Conservation (phyloP, 305 asterid genomes). For the Nicotiana rustica region DNA sequence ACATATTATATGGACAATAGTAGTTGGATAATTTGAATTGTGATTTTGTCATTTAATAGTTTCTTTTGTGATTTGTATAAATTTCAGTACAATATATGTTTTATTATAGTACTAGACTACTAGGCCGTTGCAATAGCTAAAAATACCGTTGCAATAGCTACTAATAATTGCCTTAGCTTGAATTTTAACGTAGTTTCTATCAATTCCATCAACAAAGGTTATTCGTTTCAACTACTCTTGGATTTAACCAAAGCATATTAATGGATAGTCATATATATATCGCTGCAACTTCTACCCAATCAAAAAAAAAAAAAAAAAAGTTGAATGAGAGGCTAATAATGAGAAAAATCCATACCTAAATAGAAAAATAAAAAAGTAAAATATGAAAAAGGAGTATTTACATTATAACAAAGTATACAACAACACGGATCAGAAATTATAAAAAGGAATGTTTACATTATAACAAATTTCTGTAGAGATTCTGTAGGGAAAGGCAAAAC, state of each 20-base stretch:
- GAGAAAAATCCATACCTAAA: background rate
- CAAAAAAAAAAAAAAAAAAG: background rate
- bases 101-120: too few relatives aligned
- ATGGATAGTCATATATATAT: background rate
- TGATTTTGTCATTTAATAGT: too few relatives aligned
- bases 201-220: background rate
- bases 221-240: background rate
- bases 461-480: too few relatives aligned
- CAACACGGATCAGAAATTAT: background rate
- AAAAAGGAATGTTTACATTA: too few relatives aligned
- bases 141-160: too few relatives aligned
- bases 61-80: too few relatives aligned
- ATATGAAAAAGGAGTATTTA: background rate
- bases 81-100: too few relatives aligned
- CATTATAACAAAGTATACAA: background rate
- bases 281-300: background rate
- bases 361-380: background rate
- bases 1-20: too few relatives aligned
- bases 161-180: background rate
- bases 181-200: background rate
- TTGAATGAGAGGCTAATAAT: background rate
- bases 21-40: too few relatives aligned
- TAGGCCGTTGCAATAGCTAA: too few relatives aligned
- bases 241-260: background rate
- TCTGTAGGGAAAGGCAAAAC: too few relatives aligned